phyloP scores from a whole-genome alignment of 139 green algal genomes.

The Mychonastes homosphaera region DNA sequence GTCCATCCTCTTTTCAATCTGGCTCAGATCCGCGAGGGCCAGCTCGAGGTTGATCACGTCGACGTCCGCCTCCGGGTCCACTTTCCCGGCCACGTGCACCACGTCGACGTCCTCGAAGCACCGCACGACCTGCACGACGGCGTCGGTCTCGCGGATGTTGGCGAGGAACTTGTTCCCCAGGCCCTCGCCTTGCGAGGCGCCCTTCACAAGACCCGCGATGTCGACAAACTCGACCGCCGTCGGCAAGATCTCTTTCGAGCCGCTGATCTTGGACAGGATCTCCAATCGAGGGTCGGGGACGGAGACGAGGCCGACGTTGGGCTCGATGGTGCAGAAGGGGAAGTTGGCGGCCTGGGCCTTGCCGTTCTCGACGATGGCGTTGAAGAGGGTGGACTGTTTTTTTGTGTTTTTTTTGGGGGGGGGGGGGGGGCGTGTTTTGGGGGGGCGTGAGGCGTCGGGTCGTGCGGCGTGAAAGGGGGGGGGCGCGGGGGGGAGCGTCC shows the following conservation, averaged over 20 bases:
- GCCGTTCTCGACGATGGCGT: constrained; percentile 87
- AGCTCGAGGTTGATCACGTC: constrained; percentile 96
- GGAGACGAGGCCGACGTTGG: constrained; percentile 60
- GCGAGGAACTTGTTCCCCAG: constrained; percentile 98
- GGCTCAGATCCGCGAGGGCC: constrained; percentile 73
- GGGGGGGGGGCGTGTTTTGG: not conserved
- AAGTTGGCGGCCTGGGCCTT: constrained; percentile 93
- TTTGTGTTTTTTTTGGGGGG: not conserved
- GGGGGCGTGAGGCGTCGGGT: not conserved
- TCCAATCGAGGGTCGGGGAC: constrained; percentile 55
- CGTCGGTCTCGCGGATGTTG: constrained; percentile 91
- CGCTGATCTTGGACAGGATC: constrained; percentile 49
- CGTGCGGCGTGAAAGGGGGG: not conserved
- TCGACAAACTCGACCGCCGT: constrained; percentile 96
- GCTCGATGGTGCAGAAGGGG: constrained; percentile 97
- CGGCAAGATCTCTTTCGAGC: constrained; percentile 61
- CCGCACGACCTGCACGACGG: constrained; percentile 89
- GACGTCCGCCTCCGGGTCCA: constrained; percentile 56
- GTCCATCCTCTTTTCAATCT: constrained; percentile 82
- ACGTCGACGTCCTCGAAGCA: constrained; percentile 96
- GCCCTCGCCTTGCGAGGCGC: constrained; percentile 79
- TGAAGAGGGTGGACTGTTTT: constrained; percentile 92
- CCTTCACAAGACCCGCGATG: constrained; percentile 91
- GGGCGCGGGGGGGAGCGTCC: not conserved
- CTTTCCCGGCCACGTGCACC: constrained; percentile 79